Evolutionary conservation across 192 early-diverging fungal genomes (phyloP).

Genomic region (Phycomyces nitens): DNA sequence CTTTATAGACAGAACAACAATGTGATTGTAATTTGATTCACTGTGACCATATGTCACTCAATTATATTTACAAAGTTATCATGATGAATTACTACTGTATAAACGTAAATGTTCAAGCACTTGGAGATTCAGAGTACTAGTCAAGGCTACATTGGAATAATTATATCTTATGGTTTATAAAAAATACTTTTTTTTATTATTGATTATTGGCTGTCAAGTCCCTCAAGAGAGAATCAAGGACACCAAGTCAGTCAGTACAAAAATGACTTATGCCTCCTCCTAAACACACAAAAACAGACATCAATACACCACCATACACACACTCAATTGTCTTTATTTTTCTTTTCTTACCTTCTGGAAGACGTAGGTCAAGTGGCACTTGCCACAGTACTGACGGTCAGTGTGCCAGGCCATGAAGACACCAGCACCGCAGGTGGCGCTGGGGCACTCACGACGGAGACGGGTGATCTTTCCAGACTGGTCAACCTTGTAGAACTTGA

Average conservation of each 20-base stretch:
- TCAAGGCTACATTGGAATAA: no score
- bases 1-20: no score
- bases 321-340: background rate
- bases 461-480: conserved; percentile 95
- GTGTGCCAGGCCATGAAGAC: conserved; percentile 98
- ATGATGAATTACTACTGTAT: no score
- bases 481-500: conserved; percentile 99
- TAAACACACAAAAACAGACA: background rate
- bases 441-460: conserved; percentile 98
- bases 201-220: no score
- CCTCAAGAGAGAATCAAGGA: no score
- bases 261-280: conserved; percentile 3
- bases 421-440: conserved; percentile 94
- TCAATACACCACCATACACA: background rate
- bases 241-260: background rate
- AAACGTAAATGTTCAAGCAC: no score
- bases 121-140: no score
- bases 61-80: no score
- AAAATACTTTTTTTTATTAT: no score
- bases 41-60: no score
- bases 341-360: conserved; percentile 72
- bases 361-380: conserved; percentile 93
- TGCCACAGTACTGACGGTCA: conserved; percentile 98
- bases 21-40: no score
- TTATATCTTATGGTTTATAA: no score